These are phyloP conservation scores for Syncephalastrum racemosum DNA, from an alignment of 371 early-diverging fungal species.

Conservation along the genomic window DNA sequence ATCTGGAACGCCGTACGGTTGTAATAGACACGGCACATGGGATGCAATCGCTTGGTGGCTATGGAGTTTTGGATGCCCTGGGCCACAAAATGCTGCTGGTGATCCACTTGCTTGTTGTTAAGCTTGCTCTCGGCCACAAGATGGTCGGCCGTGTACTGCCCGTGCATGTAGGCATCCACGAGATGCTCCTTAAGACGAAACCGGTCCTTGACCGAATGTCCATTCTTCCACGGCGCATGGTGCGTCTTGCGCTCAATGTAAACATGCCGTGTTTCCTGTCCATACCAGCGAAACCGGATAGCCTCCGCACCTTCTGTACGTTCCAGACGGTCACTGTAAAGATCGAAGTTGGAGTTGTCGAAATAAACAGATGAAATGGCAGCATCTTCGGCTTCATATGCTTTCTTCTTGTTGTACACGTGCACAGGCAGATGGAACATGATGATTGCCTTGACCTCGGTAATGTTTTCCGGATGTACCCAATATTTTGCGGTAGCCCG, in stretches of 20 bases:
- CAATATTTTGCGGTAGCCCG: slow-evolving; percentile 63
- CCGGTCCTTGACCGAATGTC: slow-evolving; percentile 94
- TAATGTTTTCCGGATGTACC: slow-evolving; percentile 96
- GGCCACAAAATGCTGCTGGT: slow-evolving; percentile 72
- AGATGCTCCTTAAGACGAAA: slow-evolving; percentile 92
- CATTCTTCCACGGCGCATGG: slow-evolving; percentile 94
- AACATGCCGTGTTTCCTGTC: slow-evolving; percentile 22
- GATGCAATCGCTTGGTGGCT: slow-evolving; percentile 69
- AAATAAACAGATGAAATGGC: slow-evolving; percentile 96
- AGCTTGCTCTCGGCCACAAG: slow-evolving; percentile 59
- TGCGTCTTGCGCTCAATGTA: slow-evolving; percentile 52
- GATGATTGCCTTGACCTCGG: slow-evolving; percentile 89
- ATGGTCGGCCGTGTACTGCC: slow-evolving; percentile 76
- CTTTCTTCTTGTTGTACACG: slow-evolving; percentile 65
- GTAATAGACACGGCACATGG: slow-evolving; percentile 94
- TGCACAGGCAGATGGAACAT: slow-evolving; percentile 93
- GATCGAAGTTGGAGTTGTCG: slow-evolving; percentile 86
- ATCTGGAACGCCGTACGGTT: slow-evolving; percentile 99
- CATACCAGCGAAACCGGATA: slow-evolving; percentile 92
- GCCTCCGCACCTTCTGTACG: slow-evolving; percentile 88
- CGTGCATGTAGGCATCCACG: slow-evolving; percentile 83
- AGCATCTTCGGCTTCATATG: slow-evolving; percentile 38
- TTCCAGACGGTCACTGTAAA: slow-evolving; percentile 86
- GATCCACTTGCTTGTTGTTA: slow-evolving; percentile 64
- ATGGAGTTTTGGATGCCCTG: slow-evolving; percentile 82